Evolutionary conservation across 768 basidiomycete species (phyloP).

Genomic region (Russula brevipes): DNA sequence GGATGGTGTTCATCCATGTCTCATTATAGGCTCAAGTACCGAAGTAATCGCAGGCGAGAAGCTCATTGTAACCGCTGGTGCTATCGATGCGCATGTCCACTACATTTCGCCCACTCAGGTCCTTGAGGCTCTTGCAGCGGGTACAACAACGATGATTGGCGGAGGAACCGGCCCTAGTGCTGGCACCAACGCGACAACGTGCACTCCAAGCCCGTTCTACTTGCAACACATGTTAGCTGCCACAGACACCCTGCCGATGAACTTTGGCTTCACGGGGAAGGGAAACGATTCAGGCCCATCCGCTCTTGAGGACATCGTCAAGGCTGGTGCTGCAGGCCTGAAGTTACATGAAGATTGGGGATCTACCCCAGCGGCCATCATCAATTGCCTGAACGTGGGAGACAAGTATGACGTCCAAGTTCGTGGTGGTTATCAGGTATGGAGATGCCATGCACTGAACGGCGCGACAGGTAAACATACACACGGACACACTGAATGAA

Average conservation of each 20-base stretch:
- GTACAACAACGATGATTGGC: slow-evolving; percentile 91
- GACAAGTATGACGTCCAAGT: slow-evolving; percentile 95
- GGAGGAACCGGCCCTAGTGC: slow-evolving; percentile 94
- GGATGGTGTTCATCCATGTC: slow-evolving; percentile 63
- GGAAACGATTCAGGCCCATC: slow-evolving; percentile 81
- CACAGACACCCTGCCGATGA: slow-evolving; percentile 85
- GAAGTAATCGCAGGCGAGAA: slow-evolving; percentile 97
- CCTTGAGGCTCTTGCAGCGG: slow-evolving; percentile 72
- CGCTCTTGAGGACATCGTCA: slow-evolving; percentile 74
- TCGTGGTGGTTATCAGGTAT: slow-evolving; percentile 21
- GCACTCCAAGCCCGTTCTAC: slow-evolving; percentile 87
- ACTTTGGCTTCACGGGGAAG: slow-evolving; percentile 94
- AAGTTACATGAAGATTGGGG: slow-evolving; percentile 99
- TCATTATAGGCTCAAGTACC: slow-evolving; percentile 85
- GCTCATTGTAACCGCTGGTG: slow-evolving; percentile 88
- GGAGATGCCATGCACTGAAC: not conserved
- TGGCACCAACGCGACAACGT: slow-evolving; percentile 90
- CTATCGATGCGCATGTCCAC: slow-evolving; percentile 88
- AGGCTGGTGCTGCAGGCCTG: slow-evolving; percentile 80
- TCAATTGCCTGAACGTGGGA: slow-evolving; percentile 68
- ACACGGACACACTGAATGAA: slow-evolving; percentile 96
- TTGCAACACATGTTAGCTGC: slow-evolving; percentile 88
- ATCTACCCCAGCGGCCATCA: slow-evolving; percentile 76
- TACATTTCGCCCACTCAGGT: slow-evolving; percentile 95
- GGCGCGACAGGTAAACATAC: slow-evolving; percentile 74